Conservation (phyloP, 371 early-diverging fungal genomes). For the Circinella minor region DNA sequence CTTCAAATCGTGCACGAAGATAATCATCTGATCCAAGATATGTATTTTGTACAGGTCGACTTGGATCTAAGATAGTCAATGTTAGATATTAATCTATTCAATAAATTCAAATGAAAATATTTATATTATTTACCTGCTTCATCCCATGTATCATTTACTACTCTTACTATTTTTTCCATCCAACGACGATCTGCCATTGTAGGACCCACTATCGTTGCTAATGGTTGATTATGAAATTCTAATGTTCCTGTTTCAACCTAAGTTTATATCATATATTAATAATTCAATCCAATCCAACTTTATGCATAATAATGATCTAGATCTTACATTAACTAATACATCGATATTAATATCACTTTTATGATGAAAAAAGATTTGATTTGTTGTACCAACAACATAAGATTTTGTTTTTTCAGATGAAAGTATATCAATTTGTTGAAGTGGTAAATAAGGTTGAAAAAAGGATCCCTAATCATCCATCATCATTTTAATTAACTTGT, state of each 20-base stretch:
- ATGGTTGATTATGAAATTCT: conserved; percentile 68
- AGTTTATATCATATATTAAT: neutral
- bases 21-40: conserved; percentile 84
- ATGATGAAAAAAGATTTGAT: conserved; percentile 80
- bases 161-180: conserved; percentile 68
- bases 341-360: conserved; percentile 72
- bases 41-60: conserved; percentile 55
- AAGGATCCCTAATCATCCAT: conserved; percentile 61
- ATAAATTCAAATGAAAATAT: neutral
- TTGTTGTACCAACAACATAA: conserved; percentile 80
- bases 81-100: neutral
- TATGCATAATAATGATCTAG: too few species aligned
- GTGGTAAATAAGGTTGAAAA: conserved; percentile 84
- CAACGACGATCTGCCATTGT: conserved; percentile 67
- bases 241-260: conserved; percentile 76
- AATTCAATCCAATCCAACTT: too few species aligned
- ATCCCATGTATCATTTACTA: conserved; percentile 56
- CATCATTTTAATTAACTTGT: neutral
- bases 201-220: conserved; percentile 51
- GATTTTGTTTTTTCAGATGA: conserved; percentile 69
- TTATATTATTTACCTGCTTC: conserved; percentile 47
- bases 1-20: conserved; percentile 78
- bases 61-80: conserved; percentile 42
- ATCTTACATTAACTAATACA: conserved; percentile 74
- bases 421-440: conserved; percentile 84